Base-by-base conservation (phyloP, 2,329 filamentous ascomycete species). In the Fusarium papillatum region DNA sequence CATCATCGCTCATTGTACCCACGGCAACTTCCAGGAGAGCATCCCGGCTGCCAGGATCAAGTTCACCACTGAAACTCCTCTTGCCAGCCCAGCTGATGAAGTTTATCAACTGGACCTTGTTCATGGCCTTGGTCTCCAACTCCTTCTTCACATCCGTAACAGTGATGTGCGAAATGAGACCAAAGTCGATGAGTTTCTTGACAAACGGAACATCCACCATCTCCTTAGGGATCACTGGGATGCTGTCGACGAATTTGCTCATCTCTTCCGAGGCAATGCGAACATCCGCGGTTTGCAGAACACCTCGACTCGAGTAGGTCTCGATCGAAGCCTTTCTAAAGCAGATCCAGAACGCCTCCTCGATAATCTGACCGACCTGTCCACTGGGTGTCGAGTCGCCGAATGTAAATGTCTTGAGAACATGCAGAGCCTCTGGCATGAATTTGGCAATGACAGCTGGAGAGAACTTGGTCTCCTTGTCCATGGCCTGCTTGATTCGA, bases 341-440 rank as follows among this genome's bases (percentile, higher is more conserved):
- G 74, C 95, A 96, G 41, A 92, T 97, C 97, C 97, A 99, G 82
- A 99, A 99, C 0, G 95, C 95, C 84, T 98, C 95, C 80, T 98
- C 96, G 65, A 99, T 95, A 72, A 95, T 93, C 80, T 95, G 92
- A 0, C 95, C 95, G 24, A 98, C 94, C 71, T 94, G 90, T 1
- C 90, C 90, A 73, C 94, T 97, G 2, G 97, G 97, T 0, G 97
- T 98, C 2, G 97, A 98, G 80, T 98, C 95, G 43, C 89, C 90
- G 77, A 97, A 98, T 0, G 94, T 95, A 82, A 97, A 99, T 22
- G 97, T 96, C 77, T 95, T 94, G 71, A 97, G 89, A 5, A 94
- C 93, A 81, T 98, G 96, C 22, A 95, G 86, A 17, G 95, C 95
- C 82, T 95, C 93, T 0, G 95, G 93, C 80, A 96, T 89, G 60